Conservation (phyloP, 768 basidiomycete genomes). For the Tylopilus balloui region DNA sequence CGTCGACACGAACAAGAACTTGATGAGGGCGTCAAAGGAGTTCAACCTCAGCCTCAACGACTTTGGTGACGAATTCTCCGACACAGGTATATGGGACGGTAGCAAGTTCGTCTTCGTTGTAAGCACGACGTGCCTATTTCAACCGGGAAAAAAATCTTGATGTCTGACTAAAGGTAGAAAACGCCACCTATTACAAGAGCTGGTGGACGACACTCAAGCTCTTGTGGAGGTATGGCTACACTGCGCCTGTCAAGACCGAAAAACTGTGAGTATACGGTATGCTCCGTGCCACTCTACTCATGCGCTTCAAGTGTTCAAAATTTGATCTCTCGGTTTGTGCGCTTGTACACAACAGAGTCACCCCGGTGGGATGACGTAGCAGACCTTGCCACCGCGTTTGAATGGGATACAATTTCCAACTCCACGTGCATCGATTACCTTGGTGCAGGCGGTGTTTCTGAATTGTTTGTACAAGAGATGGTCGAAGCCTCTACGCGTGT, state of each 20-base stretch:
- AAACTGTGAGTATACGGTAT: slow-evolving; percentile 40
- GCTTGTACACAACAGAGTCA: slow-evolving; percentile 50
- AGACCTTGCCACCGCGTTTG: slow-evolving; percentile 49
- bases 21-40: slow-evolving; percentile 71
- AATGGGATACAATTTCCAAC: slow-evolving; percentile 46
- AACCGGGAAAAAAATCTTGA: not conserved
- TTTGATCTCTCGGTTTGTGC: slow-evolving; percentile 49
- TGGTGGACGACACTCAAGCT: slow-evolving; percentile 77
- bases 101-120: slow-evolving; percentile 63
- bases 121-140: slow-evolving; percentile 20
- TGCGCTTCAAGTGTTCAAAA: slow-evolving; percentile 44
- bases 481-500: slow-evolving; percentile 78
- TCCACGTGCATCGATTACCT: slow-evolving; percentile 58
- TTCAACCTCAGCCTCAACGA: slow-evolving; percentile 61
- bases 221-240: slow-evolving; percentile 72
- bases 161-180: slow-evolving; percentile 35
- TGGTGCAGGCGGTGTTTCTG: slow-evolving; percentile 46
- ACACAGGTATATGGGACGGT: slow-evolving; percentile 82
- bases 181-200: slow-evolving; percentile 31
- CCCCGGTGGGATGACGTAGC: slow-evolving; percentile 62
- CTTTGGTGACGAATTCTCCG: slow-evolving; percentile 46
- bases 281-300: not conserved
- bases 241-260: slow-evolving; percentile 54
- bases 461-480: slow-evolving; percentile 64
- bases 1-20: slow-evolving; percentile 66